phyloP scores from a whole-genome alignment of 257 asterid genomes.

The Orobanche coerulescens region DNA sequence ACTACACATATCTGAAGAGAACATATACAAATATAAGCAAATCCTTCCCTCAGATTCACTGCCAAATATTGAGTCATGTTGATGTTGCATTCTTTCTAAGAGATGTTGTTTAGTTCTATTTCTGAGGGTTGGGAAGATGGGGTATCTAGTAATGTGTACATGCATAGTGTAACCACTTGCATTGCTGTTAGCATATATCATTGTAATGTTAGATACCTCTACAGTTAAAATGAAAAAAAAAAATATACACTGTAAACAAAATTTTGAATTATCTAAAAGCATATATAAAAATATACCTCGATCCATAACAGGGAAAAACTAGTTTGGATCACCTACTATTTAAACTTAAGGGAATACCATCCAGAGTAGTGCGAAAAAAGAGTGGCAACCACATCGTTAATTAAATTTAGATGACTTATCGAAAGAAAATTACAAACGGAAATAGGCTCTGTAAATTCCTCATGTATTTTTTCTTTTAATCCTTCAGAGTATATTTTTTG shows the following conservation, averaged over 20 bases:
- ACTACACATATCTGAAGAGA: too few species aligned
- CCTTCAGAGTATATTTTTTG: slow-evolving; percentile 6
- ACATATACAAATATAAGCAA: too few species aligned
- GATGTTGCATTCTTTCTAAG: too few species aligned
- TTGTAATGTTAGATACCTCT: background rate
- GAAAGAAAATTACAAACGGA: background rate
- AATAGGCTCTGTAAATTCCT: slow-evolving; percentile 1
- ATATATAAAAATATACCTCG: background rate
- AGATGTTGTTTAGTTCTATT: too few species aligned
- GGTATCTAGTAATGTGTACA: too few species aligned
- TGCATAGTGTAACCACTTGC: too few species aligned
- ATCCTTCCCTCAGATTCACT: too few species aligned
- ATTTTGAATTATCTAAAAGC: background rate
- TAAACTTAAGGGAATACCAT: background rate
- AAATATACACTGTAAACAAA: background rate
- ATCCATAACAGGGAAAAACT: background rate
- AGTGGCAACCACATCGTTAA: background rate
- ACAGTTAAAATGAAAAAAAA: background rate
- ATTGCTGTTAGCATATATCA: too few species aligned
- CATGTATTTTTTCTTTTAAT: slow-evolving; percentile 15
- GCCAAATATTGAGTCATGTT: too few species aligned
- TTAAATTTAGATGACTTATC: background rate
- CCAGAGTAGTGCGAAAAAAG: background rate
- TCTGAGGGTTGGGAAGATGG: too few species aligned
- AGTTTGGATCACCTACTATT: background rate